These are phyloP conservation scores for Ganoderma multipileum DNA, from an alignment of 1,284 basidiomycete species.

Conservation along the genomic window DNA sequence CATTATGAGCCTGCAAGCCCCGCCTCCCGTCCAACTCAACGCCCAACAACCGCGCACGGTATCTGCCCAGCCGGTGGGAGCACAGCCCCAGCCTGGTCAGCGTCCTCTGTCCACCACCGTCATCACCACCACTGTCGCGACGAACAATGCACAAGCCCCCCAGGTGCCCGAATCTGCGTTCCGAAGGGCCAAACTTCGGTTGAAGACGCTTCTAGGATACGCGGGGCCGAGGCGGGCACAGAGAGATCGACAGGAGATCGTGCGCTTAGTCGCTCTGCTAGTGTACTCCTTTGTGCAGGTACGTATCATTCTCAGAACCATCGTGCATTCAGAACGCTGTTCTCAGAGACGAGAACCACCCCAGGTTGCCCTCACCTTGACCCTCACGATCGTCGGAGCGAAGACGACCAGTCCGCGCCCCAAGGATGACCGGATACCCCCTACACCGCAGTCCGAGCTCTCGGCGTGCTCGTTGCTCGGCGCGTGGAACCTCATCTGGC, in stretches of 20 bases:
- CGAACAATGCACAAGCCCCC: not conserved
- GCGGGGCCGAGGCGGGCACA: constrained; percentile 6
- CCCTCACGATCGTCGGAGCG: constrained; percentile 11
- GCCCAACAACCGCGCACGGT: not conserved
- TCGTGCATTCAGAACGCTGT: too few relatives aligned
- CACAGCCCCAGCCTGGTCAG: not conserved
- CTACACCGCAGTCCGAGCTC: constrained; percentile 16
- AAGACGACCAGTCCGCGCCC: constrained; percentile 17
- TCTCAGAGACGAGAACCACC: not conserved
- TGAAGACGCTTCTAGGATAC: constrained; percentile 7
- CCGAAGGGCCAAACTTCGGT: not conserved
- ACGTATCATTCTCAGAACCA: not conserved
- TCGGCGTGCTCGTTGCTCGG: constrained; percentile 21
- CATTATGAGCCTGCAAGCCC: constrained; percentile 1
- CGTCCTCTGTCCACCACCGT: not conserved
- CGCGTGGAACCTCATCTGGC: constrained; percentile 26
- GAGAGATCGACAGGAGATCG: constrained; percentile 13
- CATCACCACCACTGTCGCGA: not conserved
- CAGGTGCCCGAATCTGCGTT: not conserved
- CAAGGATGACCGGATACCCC: not conserved
- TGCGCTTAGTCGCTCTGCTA: not conserved
- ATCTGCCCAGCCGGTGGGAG: not conserved
- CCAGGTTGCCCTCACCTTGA: constrained; percentile 12
- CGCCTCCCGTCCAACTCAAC: not conserved
- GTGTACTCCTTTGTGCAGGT: constrained; percentile 5